Evolutionary conservation across 352 stramenopile species (phyloP).

Genomic region (Pseudoperonospora humuli): DNA sequence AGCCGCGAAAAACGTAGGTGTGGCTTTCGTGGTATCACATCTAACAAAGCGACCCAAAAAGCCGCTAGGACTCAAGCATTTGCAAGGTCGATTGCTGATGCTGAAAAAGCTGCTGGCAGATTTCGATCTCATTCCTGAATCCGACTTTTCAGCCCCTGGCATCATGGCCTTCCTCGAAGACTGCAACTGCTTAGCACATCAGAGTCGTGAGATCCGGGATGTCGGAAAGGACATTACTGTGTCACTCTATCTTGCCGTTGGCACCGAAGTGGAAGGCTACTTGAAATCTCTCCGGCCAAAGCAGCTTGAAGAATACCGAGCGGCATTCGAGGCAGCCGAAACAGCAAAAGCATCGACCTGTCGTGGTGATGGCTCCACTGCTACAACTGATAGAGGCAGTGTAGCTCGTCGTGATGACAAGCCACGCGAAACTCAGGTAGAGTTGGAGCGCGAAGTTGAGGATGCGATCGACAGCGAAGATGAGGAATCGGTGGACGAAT

Average conservation of each 20-base stretch:
- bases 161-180: slow-evolving; percentile 81
- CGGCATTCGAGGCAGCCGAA: slow-evolving; percentile 70
- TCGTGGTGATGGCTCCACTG: background rate
- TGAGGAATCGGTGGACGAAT: slow-evolving; percentile 69
- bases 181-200: slow-evolving; percentile 79
- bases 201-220: slow-evolving; percentile 84
- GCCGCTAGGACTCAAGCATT: slow-evolving; percentile 57
- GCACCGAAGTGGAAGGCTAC: slow-evolving; percentile 57
- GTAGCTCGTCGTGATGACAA: slow-evolving; percentile 8
- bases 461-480: slow-evolving; percentile 49
- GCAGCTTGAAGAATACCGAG: slow-evolving; percentile 88
- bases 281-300: slow-evolving; percentile 83
- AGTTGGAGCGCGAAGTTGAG: slow-evolving; percentile 27
- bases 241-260: slow-evolving; percentile 51
- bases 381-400: background rate
- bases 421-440: slow-evolving; percentile 18
- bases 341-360: slow-evolving; percentile 28
- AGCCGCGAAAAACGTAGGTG: slow-evolving; percentile 54
- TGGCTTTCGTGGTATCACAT: slow-evolving; percentile 52
- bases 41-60: slow-evolving; percentile 71
- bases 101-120: slow-evolving; percentile 51
- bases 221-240: slow-evolving; percentile 83
- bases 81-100: slow-evolving; percentile 52
- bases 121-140: slow-evolving; percentile 42
- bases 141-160: slow-evolving; percentile 42